phyloP scores from a whole-genome alignment of 2,329 filamentous ascomycete species.

The Fusarium caatingaense region DNA sequence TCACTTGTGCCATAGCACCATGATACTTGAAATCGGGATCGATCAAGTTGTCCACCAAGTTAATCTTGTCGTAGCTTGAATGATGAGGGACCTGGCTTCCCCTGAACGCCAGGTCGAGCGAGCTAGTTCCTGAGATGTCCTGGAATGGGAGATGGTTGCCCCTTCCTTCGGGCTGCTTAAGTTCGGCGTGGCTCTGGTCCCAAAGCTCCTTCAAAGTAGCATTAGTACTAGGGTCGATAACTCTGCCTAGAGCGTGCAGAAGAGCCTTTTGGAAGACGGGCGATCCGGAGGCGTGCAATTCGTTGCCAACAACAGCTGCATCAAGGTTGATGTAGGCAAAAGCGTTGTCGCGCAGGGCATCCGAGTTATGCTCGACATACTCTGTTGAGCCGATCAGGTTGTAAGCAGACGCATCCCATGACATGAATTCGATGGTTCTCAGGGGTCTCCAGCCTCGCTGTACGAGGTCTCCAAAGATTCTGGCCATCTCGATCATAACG shows the following conservation, averaged over 20 bases:
- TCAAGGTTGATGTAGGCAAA: slow-evolving; percentile 94
- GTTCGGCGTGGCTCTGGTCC: slow-evolving; percentile 69
- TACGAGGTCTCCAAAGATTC: slow-evolving; percentile 83
- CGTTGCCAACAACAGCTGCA: slow-evolving; percentile 78
- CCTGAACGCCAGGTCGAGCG: slow-evolving; percentile 83
- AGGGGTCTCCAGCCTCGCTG: slow-evolving; percentile 87
- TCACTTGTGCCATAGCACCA: slow-evolving; percentile 79
- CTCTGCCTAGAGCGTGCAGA: slow-evolving; percentile 77
- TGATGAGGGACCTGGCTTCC: slow-evolving; percentile 77
- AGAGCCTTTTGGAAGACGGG: slow-evolving; percentile 82
- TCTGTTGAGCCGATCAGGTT: slow-evolving; percentile 95
- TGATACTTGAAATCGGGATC: slow-evolving; percentile 90
- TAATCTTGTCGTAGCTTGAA: slow-evolving; percentile 90
- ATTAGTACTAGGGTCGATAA: slow-evolving; percentile 78
- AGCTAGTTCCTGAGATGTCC: slow-evolving; percentile 88
- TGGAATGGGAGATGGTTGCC: slow-evolving; percentile 93
- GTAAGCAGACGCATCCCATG: slow-evolving; percentile 95
- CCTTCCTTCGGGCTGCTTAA: slow-evolving; percentile 77
- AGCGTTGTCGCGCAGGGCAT: slow-evolving; percentile 76
- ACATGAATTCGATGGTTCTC: slow-evolving; percentile 96
- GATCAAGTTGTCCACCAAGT: slow-evolving; percentile 82
- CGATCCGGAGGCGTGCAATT: slow-evolving; percentile 82
- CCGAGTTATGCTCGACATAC: slow-evolving; percentile 87
- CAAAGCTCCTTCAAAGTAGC: slow-evolving; percentile 79
- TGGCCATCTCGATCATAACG: slow-evolving; percentile 87